Conservation (phyloP, 768 basidiomycete species). For the Boletus rex-veris region DNA sequence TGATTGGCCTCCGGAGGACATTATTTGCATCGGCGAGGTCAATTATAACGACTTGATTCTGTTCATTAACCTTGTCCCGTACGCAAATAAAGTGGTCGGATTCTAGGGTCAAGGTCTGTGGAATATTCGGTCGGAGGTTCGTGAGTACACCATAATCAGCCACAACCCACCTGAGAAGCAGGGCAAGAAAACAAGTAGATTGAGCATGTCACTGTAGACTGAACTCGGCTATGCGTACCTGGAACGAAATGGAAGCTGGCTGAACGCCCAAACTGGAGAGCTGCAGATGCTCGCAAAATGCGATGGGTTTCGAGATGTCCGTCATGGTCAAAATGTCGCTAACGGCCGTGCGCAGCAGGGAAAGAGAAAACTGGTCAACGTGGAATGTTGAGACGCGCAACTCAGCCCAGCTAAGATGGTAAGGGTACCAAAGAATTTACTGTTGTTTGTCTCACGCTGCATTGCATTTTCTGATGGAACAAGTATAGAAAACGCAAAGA, state of each 20-base stretch:
- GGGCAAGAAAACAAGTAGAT: background rate
- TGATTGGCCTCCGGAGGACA: slow-evolving; percentile 92
- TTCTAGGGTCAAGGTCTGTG: slow-evolving; percentile 87
- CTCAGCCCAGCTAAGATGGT: slow-evolving; percentile 5
- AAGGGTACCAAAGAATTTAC: slow-evolving; percentile 28
- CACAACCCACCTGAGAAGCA: slow-evolving; percentile 19
- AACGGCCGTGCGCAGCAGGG: slow-evolving; percentile 12
- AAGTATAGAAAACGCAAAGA: background rate
- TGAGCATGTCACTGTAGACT: slow-evolving; percentile 15
- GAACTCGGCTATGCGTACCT: slow-evolving; percentile 54
- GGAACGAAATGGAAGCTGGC: slow-evolving; percentile 95
- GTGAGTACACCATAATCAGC: background rate
- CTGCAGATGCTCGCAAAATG: slow-evolving; percentile 89
- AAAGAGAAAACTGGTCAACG: slow-evolving; percentile 15
- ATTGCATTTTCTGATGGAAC: background rate
- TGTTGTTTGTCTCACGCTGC: slow-evolving; percentile 29
- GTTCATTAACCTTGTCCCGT: slow-evolving; percentile 91
- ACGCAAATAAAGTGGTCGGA: slow-evolving; percentile 99
- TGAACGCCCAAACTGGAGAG: slow-evolving; percentile 95
- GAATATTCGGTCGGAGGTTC: slow-evolving; percentile 1
- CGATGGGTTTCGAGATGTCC: slow-evolving; percentile 62
- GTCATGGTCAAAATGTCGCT: slow-evolving; percentile 26
- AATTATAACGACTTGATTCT: slow-evolving; percentile 98
- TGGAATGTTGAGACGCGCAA: slow-evolving; percentile 23
- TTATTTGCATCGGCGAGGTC: slow-evolving; percentile 97